Percentiles rank a stretch among this genome's conserved stretches.
Conservation (phyloP, 1,139 yeast species). For the Suhomyces bolitotheri region DNA sequence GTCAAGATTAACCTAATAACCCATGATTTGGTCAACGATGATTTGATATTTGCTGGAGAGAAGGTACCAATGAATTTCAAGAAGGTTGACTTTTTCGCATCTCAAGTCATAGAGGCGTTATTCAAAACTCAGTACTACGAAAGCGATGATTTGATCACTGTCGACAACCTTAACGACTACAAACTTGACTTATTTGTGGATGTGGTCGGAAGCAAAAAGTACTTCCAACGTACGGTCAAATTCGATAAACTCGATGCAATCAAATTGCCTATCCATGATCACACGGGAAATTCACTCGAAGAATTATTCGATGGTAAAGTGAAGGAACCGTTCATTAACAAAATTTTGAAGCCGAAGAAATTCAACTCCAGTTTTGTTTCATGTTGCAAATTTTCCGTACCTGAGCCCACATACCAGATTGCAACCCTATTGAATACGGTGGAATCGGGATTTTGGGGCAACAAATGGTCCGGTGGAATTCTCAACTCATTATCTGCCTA, state of each 20-base stretch:
- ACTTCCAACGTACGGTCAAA: slow-evolving; percentile 35
- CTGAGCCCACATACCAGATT: slow-evolving; percentile 38
- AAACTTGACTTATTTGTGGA: slow-evolving; percentile 44
- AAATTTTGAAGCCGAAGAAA: slow-evolving; percentile 41
- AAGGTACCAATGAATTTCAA: slow-evolving; percentile 37
- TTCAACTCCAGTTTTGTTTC: slow-evolving; percentile 35
- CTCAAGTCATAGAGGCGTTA: slow-evolving; percentile 40
- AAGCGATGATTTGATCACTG: slow-evolving; percentile 22
- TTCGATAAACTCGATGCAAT: slow-evolving; percentile 33
- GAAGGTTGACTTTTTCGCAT: slow-evolving; percentile 42
- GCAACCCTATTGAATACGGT: slow-evolving; percentile 29
- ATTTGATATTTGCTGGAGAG: slow-evolving; percentile 41
- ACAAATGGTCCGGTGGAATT: slow-evolving; percentile 38
- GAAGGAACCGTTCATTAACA: slow-evolving; percentile 38
- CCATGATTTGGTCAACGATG: slow-evolving; percentile 39
- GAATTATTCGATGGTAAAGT: slow-evolving; percentile 29
- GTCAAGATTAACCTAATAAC: slow-evolving; percentile 31
- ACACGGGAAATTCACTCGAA: slow-evolving; percentile 24
- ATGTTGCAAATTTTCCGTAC: slow-evolving; percentile 36
- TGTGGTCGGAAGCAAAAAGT: slow-evolving; percentile 42
- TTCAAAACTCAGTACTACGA: slow-evolving; percentile 24
- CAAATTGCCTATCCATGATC: slow-evolving; percentile 32
- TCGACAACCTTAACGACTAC: slow-evolving; percentile 26
- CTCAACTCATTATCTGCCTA: slow-evolving; percentile 29
- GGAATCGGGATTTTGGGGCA: slow-evolving; percentile 33